phyloP scores from a whole-genome alignment of 176 grass and related monocot genomes.

The Oryza glaberrima region DNA sequence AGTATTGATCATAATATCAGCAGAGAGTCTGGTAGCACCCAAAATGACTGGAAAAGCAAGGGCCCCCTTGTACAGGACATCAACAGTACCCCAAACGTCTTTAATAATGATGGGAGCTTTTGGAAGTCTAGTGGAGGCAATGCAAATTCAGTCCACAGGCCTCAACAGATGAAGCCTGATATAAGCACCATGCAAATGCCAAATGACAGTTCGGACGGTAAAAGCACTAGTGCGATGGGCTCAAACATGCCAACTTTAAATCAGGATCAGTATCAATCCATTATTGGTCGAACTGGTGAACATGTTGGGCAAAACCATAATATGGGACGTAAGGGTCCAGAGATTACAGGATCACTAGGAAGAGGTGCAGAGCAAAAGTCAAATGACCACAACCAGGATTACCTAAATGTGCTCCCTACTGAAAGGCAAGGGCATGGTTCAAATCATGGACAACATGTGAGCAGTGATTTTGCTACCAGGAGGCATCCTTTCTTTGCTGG shows the following conservation, averaged over 20 bases:
- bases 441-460: constrained; percentile 50
- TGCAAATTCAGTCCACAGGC: constrained; percentile 48
- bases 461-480: constrained; percentile 47
- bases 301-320: constrained; percentile 62
- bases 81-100: constrained; percentile 50
- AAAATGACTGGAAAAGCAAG: constrained; percentile 74
- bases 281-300: constrained; percentile 46
- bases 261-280: constrained; percentile 54
- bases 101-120: constrained; percentile 50
- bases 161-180: constrained; percentile 61
- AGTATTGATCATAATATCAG: constrained; percentile 49
- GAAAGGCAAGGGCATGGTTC: constrained; percentile 44
- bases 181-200: constrained; percentile 36
- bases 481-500: constrained; percentile 48
- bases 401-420: constrained; percentile 45
- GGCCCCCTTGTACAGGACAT: constrained; percentile 51
- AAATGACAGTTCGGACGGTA: constrained; percentile 51
- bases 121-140: constrained; percentile 57
- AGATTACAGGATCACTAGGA: constrained; percentile 64
- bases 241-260: constrained; percentile 50
- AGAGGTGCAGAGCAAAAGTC: constrained; percentile 56
- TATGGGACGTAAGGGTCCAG: constrained; percentile 40
- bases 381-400: constrained; percentile 58
- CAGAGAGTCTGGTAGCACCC: constrained; percentile 62
- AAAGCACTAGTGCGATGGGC: constrained; percentile 42